Evolutionary conservation across 345 rosid species (phyloP).

Genomic region (Mallotus nudiflorus): DNA sequence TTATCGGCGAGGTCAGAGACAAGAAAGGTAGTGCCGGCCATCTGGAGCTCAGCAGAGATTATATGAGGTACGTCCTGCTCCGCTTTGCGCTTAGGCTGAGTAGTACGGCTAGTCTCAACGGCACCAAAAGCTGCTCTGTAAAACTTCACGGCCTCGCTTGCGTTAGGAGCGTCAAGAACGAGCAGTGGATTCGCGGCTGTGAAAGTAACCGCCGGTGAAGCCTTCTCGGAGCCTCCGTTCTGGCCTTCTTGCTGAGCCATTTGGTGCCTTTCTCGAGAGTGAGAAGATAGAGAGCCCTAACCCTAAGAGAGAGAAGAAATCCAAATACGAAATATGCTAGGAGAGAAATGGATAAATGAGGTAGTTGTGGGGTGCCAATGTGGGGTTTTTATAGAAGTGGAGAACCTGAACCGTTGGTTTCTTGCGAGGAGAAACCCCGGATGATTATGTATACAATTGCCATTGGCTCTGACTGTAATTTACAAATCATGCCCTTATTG

Average conservation of each 20-base stretch:
- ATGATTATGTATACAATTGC: constrained; percentile 9
- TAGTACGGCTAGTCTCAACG: constrained; percentile 54
- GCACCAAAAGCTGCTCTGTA: constrained; percentile 85
- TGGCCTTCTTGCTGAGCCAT: constrained; percentile 58
- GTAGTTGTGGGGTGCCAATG: constrained; percentile 8
- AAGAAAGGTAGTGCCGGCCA: constrained; percentile 60
- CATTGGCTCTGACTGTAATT: constrained; percentile 22
- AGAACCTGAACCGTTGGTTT: constrained; percentile 53
- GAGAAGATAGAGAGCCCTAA: background rate
- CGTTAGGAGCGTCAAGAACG: constrained; percentile 78
- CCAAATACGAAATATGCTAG: constrained; percentile 13
- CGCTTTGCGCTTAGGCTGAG: constrained; percentile 84
- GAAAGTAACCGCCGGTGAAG: constrained; percentile 38
- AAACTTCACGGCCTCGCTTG: constrained; percentile 71
- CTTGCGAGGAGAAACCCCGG: constrained; percentile 30
- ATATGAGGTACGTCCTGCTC: constrained; percentile 89
- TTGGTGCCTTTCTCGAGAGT: constrained; percentile 12
- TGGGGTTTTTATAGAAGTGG: constrained; percentile 52
- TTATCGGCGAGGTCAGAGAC: constrained; percentile 52
- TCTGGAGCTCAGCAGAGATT: constrained; percentile 60
- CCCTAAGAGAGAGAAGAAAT: background rate
- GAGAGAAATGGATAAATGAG: constrained; percentile 4
- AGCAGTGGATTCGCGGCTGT: constrained; percentile 66
- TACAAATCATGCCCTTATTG: constrained; percentile 30
- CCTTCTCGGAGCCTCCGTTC: constrained; percentile 56